A percentile compares a stretch with the other conserved stretches of the same genome.
Evolutionary conservation across 371 early-diverging fungal genomes (phyloP).

Genomic region (Zancudomyces culisetae): DNA sequence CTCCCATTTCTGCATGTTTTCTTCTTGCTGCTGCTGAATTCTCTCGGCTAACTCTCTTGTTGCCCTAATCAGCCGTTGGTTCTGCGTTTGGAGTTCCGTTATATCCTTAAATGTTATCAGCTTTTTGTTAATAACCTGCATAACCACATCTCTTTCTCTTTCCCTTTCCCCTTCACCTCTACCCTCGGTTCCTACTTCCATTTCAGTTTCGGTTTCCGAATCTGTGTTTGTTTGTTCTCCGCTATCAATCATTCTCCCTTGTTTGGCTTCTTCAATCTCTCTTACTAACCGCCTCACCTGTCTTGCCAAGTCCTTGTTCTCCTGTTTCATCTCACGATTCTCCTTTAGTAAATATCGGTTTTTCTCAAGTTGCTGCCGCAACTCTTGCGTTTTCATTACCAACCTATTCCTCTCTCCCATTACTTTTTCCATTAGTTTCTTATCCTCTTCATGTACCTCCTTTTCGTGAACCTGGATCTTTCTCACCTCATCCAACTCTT

Average conservation of each 20-base stretch:
- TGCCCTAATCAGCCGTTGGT: constrained; percentile 30
- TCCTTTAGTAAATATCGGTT: constrained; percentile 11
- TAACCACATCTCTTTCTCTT: constrained; percentile 13
- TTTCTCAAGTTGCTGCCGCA: constrained; percentile 8
- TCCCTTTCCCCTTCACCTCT: neutral
- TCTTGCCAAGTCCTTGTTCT: constrained; percentile 28
- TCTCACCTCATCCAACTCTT: constrained; percentile 32
- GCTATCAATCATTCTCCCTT: constrained; percentile 3
- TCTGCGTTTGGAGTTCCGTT: constrained; percentile 32
- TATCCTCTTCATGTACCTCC: constrained; percentile 18
- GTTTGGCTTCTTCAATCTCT: constrained; percentile 13
- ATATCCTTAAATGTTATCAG: constrained; percentile 30
- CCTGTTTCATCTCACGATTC: constrained; percentile 17
- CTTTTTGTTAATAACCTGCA: constrained; percentile 26
- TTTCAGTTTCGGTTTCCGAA: too few species aligned
- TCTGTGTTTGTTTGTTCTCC: neutral
- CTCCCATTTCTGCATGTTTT: constrained; percentile 13
- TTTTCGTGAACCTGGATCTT: constrained; percentile 25
- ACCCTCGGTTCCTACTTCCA: too few species aligned
- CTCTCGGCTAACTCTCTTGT: constrained; percentile 28
- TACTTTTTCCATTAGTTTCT: constrained; percentile 10
- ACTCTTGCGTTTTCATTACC: constrained; percentile 7
- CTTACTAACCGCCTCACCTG: constrained; percentile 29
- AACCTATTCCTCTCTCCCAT: constrained; percentile 2
- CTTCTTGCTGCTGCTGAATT: constrained; percentile 24